Evolutionary conservation across 345 rosid genomes (phyloP).

Genomic region (Sonneratia alba): DNA sequence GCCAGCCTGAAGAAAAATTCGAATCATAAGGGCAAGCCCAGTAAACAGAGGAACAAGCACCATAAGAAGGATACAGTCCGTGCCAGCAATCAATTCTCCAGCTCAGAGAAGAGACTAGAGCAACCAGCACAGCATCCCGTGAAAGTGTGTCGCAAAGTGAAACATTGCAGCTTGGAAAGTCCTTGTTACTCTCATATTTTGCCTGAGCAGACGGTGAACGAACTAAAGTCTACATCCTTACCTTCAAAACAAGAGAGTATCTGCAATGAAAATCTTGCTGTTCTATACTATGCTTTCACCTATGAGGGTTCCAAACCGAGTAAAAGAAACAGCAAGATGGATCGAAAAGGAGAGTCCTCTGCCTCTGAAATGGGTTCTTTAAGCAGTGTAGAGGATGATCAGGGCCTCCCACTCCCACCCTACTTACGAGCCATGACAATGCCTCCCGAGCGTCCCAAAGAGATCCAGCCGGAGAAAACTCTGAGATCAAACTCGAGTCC

Average conservation of each 20-base stretch:
- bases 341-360: neutral
- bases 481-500: slow-evolving; percentile 35
- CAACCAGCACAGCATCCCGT: neutral
- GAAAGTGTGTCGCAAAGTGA: slow-evolving; percentile 7
- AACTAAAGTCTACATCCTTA: neutral
- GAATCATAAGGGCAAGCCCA: slow-evolving; percentile 15
- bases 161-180: slow-evolving; percentile 21
- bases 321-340: slow-evolving; percentile 2
- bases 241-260: slow-evolving; percentile 7
- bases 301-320: slow-evolving; percentile 4
- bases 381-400: neutral
- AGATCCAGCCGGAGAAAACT: slow-evolving; percentile 5
- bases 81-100: slow-evolving; percentile 4
- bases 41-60: slow-evolving; percentile 8
- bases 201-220: neutral
- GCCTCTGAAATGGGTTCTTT: neutral
- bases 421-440: slow-evolving; percentile 41
- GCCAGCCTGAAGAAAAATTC: slow-evolving; percentile 18
- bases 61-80: slow-evolving; percentile 12
- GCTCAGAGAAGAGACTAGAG: slow-evolving; percentile 6
- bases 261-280: slow-evolving; percentile 17
- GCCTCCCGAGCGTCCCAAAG: slow-evolving; percentile 29
- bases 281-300: slow-evolving; percentile 13
- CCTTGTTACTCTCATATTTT: slow-evolving; percentile 12
- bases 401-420: neutral